Evolutionary conservation across 345 rosid species (phyloP), one percentile per base, ranked within the genome.

Genomic region (Limnanthes douglasii): DNA sequence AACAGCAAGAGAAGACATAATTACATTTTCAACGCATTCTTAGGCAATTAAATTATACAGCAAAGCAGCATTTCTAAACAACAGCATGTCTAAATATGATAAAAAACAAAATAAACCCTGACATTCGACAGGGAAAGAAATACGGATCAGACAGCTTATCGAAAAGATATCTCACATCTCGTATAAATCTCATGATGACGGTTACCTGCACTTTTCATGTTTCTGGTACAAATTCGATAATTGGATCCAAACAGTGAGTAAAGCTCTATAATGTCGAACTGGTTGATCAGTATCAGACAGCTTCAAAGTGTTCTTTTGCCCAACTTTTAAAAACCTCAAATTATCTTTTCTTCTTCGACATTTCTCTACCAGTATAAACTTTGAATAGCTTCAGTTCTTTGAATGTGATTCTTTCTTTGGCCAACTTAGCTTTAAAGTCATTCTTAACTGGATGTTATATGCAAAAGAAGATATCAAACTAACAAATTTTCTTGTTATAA

Each of bases 361-460:
- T 53, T 53, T 48, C 77, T 69, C 71, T 69, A 75, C 57, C 60
- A 53, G 69, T 52, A 61, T 60, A 64, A 59, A 47, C 73, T 66
- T 71, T 61, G 75, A 60, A 59, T 56, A 57, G 84, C 81, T 59
- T 60, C 64, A 72, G 61, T 63, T 68, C 78, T 57, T 68, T 69
- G 79, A 48, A 33, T 73, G 61, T 54, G 71, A 54, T 63, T 60
- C 70, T 68, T 78, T 83, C 77, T 70, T 83, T 70, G 72, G 58
- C 75, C 72, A 73, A 62, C 54, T 65, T 67, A 44, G 73, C 75
- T 57, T 60, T 72, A 69, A 43, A 46, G 65, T 72, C 93, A 66
- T 69, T 71, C 59, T 71, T 65, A 56, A 73, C 72, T 75, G 81
- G 69, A 73, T 65, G 31, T 60, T 53, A 75, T 70, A 65, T 47